phyloP scores from a whole-genome alignment of 1,284 basidiomycete species.

The Coniferiporia weirii region DNA sequence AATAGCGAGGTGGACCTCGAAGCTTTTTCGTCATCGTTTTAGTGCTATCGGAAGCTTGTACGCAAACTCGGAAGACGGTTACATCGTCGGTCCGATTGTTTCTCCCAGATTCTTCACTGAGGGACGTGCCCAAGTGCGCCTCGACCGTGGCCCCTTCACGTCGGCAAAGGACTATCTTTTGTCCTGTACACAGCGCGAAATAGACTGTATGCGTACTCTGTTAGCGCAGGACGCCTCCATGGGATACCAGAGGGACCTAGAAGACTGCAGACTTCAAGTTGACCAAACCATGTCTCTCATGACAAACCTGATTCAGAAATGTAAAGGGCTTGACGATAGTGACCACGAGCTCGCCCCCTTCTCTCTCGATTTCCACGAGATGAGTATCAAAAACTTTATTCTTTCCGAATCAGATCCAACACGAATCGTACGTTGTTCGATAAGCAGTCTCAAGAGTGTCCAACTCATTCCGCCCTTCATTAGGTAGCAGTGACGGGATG shows the following conservation, averaged over 20 bases:
- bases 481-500: constrained; percentile 28
- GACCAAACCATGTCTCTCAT: constrained; percentile 30
- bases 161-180: constrained; percentile 28
- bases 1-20: constrained; percentile 28
- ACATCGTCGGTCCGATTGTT: constrained; percentile 26
- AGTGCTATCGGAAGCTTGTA: constrained; percentile 28
- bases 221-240: constrained; percentile 29
- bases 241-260: constrained; percentile 28
- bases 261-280: constrained; percentile 27
- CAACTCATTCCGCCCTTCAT: background rate
- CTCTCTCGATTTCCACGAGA: constrained; percentile 29
- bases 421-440: constrained; percentile 25
- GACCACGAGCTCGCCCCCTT: constrained; percentile 29
- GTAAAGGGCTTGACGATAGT: constrained; percentile 29
- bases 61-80: constrained; percentile 12
- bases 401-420: constrained; percentile 27
- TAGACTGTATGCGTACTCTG: constrained; percentile 28
- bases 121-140: constrained; percentile 26
- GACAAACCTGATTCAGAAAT: constrained; percentile 26
- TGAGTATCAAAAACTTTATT: constrained; percentile 28
- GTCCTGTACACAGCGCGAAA: constrained; percentile 32
- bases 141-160: constrained; percentile 31
- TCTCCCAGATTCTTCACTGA: constrained; percentile 27
- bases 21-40: constrained; percentile 26
- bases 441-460: background rate